Base-by-base conservation (phyloP, 768 basidiomycete species). In the Tulasnella sp. region DNA sequence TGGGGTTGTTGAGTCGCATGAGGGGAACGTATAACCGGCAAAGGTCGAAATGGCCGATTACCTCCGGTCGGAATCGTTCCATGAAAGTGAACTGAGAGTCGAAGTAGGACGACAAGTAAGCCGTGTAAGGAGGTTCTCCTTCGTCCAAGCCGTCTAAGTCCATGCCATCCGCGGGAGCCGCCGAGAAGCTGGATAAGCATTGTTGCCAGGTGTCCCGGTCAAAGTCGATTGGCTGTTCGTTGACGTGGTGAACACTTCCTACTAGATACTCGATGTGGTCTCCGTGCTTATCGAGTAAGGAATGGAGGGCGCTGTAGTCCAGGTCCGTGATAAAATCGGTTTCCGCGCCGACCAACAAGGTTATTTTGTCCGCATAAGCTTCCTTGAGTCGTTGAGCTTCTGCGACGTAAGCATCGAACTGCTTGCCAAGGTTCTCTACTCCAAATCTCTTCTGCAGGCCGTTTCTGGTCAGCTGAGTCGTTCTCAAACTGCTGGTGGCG, bases 31-130 rank as follows among this genome's bases (percentile, higher is more conserved):
- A 98, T 12, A 99, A 88, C 1, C 96, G 90, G 84, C 95, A 97
- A 0, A 99, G 89, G 86, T 99, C 97, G 81, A 98, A 87, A 85
- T 99, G 98, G 1, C 96, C 98, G 76, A 99, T 88, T 74, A 99
- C 87, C 84, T 97, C 95, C 24, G 98, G 98, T 77, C 88, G 89
- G 84, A 94, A 91, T 36, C 89, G 88, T 72, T 86, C 83, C 56
- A 99, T 81, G 71, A 99, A 85, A 62, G 89, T 87, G 84, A 89
- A 91, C 82, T 99, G 98, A 14, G 91, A 90, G 83, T 98, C 96
- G 81, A 99, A 92, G 86, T 98, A 99, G 16, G 88, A 84, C 18
- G 85, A 42, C 71, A 87, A 82, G 76, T 56, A 81, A 62, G 81
- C 81, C 62, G 83, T 80, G 48, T 77, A 39, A 39, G 78, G 46